Conservation (phyloP, 441 rosid genomes). For the Pelargonium exstipulatum region DNA sequence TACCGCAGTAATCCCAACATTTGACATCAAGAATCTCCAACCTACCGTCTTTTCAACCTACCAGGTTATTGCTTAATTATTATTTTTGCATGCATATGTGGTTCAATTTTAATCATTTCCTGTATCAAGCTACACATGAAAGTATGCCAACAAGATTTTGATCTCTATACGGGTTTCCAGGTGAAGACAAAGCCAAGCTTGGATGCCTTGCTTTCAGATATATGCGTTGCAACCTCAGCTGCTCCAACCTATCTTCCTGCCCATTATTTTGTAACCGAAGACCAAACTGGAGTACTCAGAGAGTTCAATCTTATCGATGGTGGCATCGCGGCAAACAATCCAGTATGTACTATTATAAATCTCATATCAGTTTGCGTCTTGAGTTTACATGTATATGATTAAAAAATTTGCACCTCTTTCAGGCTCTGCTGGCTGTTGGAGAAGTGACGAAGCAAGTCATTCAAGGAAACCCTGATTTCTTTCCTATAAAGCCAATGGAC, state of each 20-base stretch:
- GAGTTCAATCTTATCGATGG: slow-evolving; percentile 64
- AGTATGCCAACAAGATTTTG: too few relatives aligned
- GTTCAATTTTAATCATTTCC: too few relatives aligned
- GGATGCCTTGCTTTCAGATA: slow-evolving; percentile 59
- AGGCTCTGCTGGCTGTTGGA: slow-evolving; percentile 37
- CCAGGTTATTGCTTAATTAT: slow-evolving; percentile 31
- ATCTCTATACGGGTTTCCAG: slow-evolving; percentile 16
- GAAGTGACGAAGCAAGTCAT: slow-evolving; percentile 39
- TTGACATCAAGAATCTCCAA: slow-evolving; percentile 30
- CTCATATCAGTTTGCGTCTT: neutral
- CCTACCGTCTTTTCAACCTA: slow-evolving; percentile 55
- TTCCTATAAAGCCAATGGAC: slow-evolving; percentile 33
- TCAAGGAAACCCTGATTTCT: slow-evolving; percentile 25
- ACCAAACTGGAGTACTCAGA: slow-evolving; percentile 25
- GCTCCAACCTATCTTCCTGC: slow-evolving; percentile 80
- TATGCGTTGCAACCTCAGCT: slow-evolving; percentile 66
- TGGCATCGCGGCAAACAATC: slow-evolving; percentile 62
- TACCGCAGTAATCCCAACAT: slow-evolving; percentile 45
- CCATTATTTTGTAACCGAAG: slow-evolving; percentile 43
- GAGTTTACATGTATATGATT: neutral
- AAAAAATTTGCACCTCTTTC: neutral
- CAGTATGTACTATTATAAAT: slow-evolving; percentile 26
- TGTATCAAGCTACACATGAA: too few relatives aligned
- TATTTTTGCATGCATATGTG: too few relatives aligned
- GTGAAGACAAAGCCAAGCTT: slow-evolving; percentile 32